Evolutionary conservation across 164 flowering plant species (phyloP).

Genomic region (Piper betle): DNA sequence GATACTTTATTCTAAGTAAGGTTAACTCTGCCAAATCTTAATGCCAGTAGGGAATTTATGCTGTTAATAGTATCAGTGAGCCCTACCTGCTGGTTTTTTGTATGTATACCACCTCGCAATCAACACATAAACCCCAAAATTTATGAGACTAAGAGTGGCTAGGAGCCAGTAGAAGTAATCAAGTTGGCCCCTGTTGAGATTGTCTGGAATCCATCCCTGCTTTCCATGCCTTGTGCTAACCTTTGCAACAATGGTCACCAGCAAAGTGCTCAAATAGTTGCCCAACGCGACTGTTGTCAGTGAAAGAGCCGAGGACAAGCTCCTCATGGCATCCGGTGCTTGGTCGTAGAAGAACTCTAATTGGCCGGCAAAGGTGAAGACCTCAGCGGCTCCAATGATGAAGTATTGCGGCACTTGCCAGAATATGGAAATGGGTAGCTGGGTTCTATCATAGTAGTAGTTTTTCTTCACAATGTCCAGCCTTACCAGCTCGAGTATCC

Average conservation of each 20-base stretch:
- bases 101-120: conserved; percentile 26
- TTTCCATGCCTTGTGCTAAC: conserved; percentile 22
- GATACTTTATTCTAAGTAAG: too few species aligned
- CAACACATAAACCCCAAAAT: conserved; percentile 22
- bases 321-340: conserved; percentile 49
- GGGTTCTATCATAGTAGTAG: conserved; percentile 16
- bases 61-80: too few species aligned
- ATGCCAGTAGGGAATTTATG: too few species aligned
- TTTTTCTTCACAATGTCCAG: conserved; percentile 14
- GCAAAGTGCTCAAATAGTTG: conserved; percentile 26
- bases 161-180: conserved; percentile 37
- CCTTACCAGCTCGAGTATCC: conserved; percentile 17
- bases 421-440: conserved; percentile 20
- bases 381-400: conserved; percentile 37
- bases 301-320: conserved; percentile 36
- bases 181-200: conserved; percentile 32
- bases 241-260: conserved; percentile 24
- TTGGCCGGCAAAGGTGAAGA: conserved; percentile 36
- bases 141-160: conserved; percentile 22
- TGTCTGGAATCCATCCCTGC: conserved; percentile 40
- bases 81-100: conserved; percentile 16
- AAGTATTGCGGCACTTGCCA: conserved; percentile 47
- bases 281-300: conserved; percentile 32
- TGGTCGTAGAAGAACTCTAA: conserved; percentile 39
- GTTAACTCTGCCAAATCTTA: too few species aligned